phyloP scores from a whole-genome alignment of 495 filamentous ascomycete species.

The Stereocaulon alpinum region DNA sequence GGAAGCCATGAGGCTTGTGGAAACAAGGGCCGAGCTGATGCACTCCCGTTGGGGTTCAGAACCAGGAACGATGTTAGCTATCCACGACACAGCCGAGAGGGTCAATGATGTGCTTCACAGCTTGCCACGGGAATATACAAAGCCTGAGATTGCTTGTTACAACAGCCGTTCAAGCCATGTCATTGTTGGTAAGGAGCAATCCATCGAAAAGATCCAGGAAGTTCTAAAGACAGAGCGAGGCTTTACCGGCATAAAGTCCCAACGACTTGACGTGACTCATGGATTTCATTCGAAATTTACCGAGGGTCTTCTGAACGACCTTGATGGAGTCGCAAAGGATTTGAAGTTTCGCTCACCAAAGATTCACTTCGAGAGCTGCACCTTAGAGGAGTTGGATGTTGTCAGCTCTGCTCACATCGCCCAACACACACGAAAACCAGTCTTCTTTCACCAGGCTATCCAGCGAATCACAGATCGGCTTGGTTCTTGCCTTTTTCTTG shows the following conservation, averaged over 20 bases:
- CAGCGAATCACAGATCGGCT: slow-evolving; percentile 23
- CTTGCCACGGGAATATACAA: neutral
- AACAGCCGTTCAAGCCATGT: slow-evolving; percentile 29
- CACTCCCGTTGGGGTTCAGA: slow-evolving; percentile 36
- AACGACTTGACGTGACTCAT: slow-evolving; percentile 31
- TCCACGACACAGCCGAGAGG: neutral
- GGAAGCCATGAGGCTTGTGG: slow-evolving; percentile 34
- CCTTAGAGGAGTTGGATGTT: neutral
- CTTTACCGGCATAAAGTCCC: slow-evolving; percentile 13
- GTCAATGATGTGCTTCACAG: neutral
- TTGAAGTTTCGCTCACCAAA: neutral
- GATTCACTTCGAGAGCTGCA: neutral
- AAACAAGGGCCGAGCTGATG: slow-evolving; percentile 36
- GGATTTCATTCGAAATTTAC: slow-evolving; percentile 36
- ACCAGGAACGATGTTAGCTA: slow-evolving; percentile 38
- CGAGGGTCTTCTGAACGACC: slow-evolving; percentile 27
- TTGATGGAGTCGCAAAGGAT: slow-evolving; percentile 8
- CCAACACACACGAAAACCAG: neutral
- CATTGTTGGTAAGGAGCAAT: slow-evolving; percentile 23
- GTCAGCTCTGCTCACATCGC: neutral
- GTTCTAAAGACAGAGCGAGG: slow-evolving; percentile 1
- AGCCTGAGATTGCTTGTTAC: slow-evolving; percentile 33
- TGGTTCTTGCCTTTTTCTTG: slow-evolving; percentile 26
- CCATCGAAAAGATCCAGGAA: slow-evolving; percentile 19
- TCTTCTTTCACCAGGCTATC: slow-evolving; percentile 23